Evolutionary conservation across 2,329 filamentous ascomycete species (phyloP), one percentile per base, ranked within the genome.

Genomic region (Curvularia eragrostidis): DNA sequence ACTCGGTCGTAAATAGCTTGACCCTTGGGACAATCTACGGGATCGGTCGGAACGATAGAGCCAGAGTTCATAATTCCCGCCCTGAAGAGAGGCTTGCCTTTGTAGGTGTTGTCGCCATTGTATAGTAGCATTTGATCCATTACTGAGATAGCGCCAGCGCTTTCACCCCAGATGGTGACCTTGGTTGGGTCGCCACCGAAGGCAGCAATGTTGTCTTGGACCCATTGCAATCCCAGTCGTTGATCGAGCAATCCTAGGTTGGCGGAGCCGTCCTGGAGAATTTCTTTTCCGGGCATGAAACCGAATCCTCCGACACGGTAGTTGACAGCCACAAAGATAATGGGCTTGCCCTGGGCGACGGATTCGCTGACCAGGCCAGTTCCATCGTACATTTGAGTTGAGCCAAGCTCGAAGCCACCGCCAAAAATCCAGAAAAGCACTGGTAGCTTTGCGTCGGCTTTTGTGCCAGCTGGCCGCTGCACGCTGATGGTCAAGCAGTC

Each of bases 121-220:
- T 91, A 92, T 10, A 93, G 79, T 1, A 86, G 79, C 85, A 92
- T 91, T 65, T 94, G 91, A 67, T 93, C 85, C 48, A 89, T 84
- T 1, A 91, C 89, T 0, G 89, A 92, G 61, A 93, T 91, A 13
- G 74, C 64, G 12, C 80, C 79, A 7, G 77, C 74, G 38, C 64
- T 69, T 71, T 93, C 87, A 24, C 91, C 91, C 88, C 88, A 92
- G 58, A 94, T 88, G 0, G 90, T 93, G 5, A 93, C 89, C 72
- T 89, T 90, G n/a, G 81, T 80, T 0, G 90, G 88, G 71, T 94
- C 90, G 13, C 91, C 91, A 9, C 91, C 91, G 70, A 95, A 96
- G 0, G 85, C 82, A 1, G 79, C 86, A 55, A 94, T 91, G 64
- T 93, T 91, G 66, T 91, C 89, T 7, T 89, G 86, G 1, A 91